A percentile compares a stretch with the other conserved stretches of the same genome.
phyloP scores from a whole-genome alignment of 1,284 basidiomycete species.

The Neonothopanus nambi region DNA sequence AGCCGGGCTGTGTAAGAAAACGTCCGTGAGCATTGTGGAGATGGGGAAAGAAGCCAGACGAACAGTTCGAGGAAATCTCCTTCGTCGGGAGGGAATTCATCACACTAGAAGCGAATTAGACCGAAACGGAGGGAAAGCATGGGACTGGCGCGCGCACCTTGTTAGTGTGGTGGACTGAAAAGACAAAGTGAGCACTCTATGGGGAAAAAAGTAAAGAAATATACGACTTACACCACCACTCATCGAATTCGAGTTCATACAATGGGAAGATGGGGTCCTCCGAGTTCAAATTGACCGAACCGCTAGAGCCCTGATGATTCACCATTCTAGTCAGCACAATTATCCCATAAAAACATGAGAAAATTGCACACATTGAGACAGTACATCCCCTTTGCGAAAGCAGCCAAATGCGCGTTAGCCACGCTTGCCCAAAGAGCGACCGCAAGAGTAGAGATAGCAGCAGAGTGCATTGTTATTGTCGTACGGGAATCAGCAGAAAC shows the following conservation, averaged over 20 bases:
- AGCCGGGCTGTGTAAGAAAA: slow-evolving; percentile 35
- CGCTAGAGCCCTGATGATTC: slow-evolving; percentile 2
- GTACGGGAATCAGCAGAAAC: neutral
- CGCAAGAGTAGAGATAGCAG: neutral
- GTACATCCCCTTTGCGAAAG: slow-evolving; percentile 11
- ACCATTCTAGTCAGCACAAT: too few species aligned
- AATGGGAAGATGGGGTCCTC: slow-evolving; percentile 5
- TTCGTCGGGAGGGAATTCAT: slow-evolving; percentile 41
- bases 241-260: slow-evolving; percentile 3
- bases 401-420: slow-evolving; percentile 10
- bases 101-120: slow-evolving; percentile 31
- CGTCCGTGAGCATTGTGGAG: neutral
- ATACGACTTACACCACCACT: slow-evolving; percentile 4
- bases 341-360: neutral
- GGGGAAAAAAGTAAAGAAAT: neutral
- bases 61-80: slow-evolving; percentile 49
- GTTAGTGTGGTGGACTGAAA: neutral
- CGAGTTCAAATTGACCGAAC: neutral
- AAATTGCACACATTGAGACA: slow-evolving; percentile 10
- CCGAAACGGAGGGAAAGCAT: neutral
- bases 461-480: neutral
- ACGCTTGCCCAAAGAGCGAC: slow-evolving; percentile 1
- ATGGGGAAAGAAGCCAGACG: slow-evolving; percentile 17
- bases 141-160: neutral
- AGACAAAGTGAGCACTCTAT: neutral